Evolutionary conservation across 2,329 filamentous ascomycete species (phyloP), one percentile per base, ranked within the genome.

Genomic region (Fusarium vanettenii): DNA sequence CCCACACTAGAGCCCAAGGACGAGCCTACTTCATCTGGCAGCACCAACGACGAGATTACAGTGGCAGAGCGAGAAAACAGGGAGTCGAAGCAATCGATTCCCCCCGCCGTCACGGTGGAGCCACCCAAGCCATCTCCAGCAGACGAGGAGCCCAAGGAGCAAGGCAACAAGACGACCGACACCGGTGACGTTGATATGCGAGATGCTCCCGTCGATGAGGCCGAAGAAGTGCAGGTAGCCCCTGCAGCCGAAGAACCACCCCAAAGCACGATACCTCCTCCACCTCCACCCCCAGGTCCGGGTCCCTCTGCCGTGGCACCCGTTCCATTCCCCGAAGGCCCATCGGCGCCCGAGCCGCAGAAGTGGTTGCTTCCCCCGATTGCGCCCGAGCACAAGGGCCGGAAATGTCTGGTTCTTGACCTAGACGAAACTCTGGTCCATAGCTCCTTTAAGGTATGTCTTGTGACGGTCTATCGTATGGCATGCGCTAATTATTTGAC

Each of bases 381-480:
- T 75, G 88, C 92, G 45, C 92, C 94, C 29, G 92, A 94, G 77
- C 91, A 97, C 79, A 92, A 93, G 83, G 95, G 95, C 31, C 92
- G 94, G 81, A 99, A 99, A 84, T 99, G 97, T 79, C 86, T 99
- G 45, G 96, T 99, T 20, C 89, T 99, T 55, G 97, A 99, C 86
- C 87, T 99, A 71, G 97, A 99, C 78, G 97, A 99, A 84, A 99
- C 97, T 2, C 86, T 99, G 62, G 97, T 99, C 27, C 97, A 99
- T 86, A 98, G 97, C 83, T 98, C 97, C 78, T 99, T 99, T 86
- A 99, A 99, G 90, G 96, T 97, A 86, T 76, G 80, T 72, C 29
- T 39, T 25, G 20, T 22, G 11, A 48, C 27, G 18, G 72, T 57
- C 22, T 22, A 25, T 55, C 11, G 29, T 29, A 4, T 27, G 8